A percentile compares a stretch with the other conserved stretches of the same genome.
Evolutionary conservation across 768 basidiomycete species (phyloP).

Genomic region (Macrolepiota fuliginosa): DNA sequence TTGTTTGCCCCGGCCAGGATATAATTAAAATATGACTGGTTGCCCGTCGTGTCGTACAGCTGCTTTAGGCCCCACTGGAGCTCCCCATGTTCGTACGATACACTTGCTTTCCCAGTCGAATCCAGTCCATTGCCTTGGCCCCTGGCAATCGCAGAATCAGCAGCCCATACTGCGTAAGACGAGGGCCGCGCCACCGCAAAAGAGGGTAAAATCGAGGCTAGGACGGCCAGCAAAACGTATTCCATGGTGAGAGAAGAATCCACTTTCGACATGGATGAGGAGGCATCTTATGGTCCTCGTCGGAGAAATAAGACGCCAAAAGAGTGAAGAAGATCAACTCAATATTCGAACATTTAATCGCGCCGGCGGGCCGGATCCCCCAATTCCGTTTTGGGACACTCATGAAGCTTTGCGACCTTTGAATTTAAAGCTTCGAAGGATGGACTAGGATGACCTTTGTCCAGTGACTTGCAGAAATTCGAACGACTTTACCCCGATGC

Average conservation of each 20-base stretch:
- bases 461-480: no score
- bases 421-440: no score
- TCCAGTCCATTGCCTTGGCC: constrained; percentile 41
- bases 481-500: no score
- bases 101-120: constrained; percentile 27
- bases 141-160: constrained; percentile 41
- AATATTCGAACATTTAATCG: no score
- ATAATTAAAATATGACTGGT: constrained; percentile 39
- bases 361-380: background rate
- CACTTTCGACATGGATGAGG: background rate
- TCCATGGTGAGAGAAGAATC: background rate
- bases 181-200: constrained; percentile 23
- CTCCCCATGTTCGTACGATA: constrained; percentile 39
- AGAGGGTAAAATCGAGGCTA: background rate
- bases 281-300: background rate
- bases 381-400: no score
- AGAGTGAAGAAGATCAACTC: background rate
- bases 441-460: no score
- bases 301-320: constrained; percentile 8
- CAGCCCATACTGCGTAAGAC: constrained; percentile 45
- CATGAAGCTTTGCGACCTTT: no score
- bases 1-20: constrained; percentile 37
- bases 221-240: background rate
- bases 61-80: constrained; percentile 37
- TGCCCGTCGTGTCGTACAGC: constrained; percentile 38